These are phyloP conservation scores for Pistacia integerrima DNA, from an alignment of 345 rosid genomes.

Conservation along the genomic window DNA sequence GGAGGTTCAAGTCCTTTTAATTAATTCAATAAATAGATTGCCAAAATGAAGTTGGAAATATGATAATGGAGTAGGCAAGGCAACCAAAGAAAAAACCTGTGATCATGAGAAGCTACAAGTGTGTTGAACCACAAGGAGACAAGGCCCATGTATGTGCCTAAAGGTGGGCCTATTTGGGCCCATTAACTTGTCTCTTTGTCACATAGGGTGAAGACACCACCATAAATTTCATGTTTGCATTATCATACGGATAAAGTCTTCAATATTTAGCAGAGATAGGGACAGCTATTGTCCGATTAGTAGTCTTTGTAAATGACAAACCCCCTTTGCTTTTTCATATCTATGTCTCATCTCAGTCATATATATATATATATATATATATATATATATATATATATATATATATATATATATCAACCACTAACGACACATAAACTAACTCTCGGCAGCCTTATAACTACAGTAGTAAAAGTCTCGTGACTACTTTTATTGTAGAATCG, in stretches of 20 bases:
- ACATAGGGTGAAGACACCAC: conserved; percentile 20
- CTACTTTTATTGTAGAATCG: no score
- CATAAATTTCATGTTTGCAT: conserved; percentile 25
- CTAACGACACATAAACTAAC: no score
- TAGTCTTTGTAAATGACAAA: neutral
- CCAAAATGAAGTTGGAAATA: neutral
- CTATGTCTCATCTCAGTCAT: no score
- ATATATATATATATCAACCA: no score
- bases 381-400: no score
- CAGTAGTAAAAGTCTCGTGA: no score
- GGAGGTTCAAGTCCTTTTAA: no score
- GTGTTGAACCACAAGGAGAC: conserved; percentile 27
- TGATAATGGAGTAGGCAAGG: conserved; percentile 18
- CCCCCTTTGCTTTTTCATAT: neutral
- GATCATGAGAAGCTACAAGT: conserved; percentile 15
- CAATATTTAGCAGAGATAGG: conserved; percentile 22
- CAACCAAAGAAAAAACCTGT: conserved; percentile 13
- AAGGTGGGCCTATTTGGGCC: neutral
- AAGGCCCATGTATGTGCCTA: neutral
- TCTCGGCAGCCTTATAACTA: no score
- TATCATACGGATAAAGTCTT: conserved; percentile 11
- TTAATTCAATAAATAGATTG: no score
- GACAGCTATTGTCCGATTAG: conserved; percentile 13
- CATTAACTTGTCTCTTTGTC: conserved; percentile 26
- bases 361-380: no score